Evolutionary conservation across 352 stramenopile genomes (phyloP).

Genomic region (Blastocystis sp.): DNA sequence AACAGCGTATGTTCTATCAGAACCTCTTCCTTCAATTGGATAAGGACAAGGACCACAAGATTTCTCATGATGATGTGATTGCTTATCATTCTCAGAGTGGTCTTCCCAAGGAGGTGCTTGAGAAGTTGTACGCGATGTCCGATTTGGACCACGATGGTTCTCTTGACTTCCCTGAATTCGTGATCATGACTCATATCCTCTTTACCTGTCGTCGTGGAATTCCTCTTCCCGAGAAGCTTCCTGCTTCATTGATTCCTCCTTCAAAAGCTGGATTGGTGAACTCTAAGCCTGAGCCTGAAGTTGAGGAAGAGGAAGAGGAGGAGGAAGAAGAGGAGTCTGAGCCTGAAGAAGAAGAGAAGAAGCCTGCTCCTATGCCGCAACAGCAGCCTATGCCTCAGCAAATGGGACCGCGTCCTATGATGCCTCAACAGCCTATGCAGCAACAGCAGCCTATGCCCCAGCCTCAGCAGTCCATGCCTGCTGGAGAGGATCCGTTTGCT

Average conservation of each 20-base stretch:
- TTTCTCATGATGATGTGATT: conserved; percentile 21
- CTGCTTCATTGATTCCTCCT: conserved; percentile 4
- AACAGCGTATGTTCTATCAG: conserved; percentile 44
- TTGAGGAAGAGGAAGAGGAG: background rate
- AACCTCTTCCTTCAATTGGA: conserved; percentile 46
- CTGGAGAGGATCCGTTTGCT: conserved; percentile 28
- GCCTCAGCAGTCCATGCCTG: background rate
- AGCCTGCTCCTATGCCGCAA: background rate
- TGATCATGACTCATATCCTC: conserved; percentile 21
- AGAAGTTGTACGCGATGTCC: background rate
- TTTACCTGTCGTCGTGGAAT: background rate
- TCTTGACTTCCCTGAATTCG: conserved; percentile 9
- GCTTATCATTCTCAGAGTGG: conserved; percentile 41
- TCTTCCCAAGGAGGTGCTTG: background rate
- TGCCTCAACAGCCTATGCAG: background rate
- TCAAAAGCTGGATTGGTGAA: background rate
- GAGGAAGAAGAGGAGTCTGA: background rate
- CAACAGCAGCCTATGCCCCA: background rate
- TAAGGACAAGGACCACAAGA: conserved; percentile 8
- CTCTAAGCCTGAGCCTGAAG: background rate
- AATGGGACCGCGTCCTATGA: background rate
- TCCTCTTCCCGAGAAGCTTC: background rate
- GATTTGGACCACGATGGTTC: conserved; percentile 23
- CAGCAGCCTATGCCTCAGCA: background rate
- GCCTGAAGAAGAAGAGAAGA: background rate